These are phyloP conservation scores for Silene conica DNA, from an alignment of 148 eudicot genomes.

Conservation along the genomic window DNA sequence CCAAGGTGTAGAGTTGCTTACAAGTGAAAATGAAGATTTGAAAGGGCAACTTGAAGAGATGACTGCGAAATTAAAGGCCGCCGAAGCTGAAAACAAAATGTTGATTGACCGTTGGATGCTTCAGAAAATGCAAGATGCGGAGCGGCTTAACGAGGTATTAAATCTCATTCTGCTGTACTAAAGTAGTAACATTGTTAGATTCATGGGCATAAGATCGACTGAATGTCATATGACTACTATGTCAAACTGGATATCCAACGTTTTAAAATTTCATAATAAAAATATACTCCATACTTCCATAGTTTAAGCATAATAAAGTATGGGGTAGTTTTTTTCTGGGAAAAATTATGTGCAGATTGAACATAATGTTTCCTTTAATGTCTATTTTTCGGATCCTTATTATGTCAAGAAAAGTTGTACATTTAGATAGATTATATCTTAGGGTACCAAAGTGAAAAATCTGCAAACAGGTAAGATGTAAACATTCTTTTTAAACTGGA, in stretches of 20 bases:
- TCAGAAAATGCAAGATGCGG: slow-evolving; percentile 98
- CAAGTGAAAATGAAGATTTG: slow-evolving; percentile 63
- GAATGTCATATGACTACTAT: not conserved
- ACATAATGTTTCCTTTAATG: too few species aligned
- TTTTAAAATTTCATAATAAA: too few species aligned
- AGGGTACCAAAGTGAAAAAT: too few species aligned
- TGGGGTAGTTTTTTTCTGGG: too few species aligned
- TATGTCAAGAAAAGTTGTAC: too few species aligned
- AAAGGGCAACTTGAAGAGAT: slow-evolving; percentile 64
- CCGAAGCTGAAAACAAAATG: slow-evolving; percentile 75
- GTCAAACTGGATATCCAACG: not conserved
- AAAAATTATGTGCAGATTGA: too few species aligned
- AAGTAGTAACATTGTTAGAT: not conserved
- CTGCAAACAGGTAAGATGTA: too few species aligned
- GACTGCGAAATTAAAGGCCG: slow-evolving; percentile 49
- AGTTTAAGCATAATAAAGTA: too few species aligned
- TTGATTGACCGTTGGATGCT: slow-evolving; percentile 90
- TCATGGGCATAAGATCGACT: not conserved
- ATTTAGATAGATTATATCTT: too few species aligned
- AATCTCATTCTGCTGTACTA: not conserved
- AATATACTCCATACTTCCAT: too few species aligned
- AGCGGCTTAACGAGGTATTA: slow-evolving; percentile 81
- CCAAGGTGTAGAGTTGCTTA: slow-evolving; percentile 58
- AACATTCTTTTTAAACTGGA: too few species aligned
- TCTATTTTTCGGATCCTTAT: too few species aligned